phyloP scores from a whole-genome alignment of 2,329 filamentous ascomycete species.

The Cladosporium sphaerospermum region DNA sequence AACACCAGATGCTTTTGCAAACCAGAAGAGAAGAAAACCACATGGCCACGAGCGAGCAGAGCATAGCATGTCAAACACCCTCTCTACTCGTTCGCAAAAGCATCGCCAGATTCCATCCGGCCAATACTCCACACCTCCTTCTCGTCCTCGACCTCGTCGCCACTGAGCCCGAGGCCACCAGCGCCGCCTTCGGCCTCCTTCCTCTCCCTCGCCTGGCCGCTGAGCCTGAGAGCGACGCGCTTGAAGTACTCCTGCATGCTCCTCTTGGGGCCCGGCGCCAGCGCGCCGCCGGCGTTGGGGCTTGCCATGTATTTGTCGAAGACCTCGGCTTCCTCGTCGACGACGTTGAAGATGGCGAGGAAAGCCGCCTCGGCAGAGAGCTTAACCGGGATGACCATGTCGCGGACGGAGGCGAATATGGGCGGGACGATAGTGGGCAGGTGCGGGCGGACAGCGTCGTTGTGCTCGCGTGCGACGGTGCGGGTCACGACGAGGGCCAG shows the following conservation, averaged over 20 bases:
- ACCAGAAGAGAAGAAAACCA: too few relatives aligned
- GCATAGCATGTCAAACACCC: background rate
- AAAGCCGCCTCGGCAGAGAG: conserved; percentile 92
- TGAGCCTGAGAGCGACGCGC: conserved; percentile 76
- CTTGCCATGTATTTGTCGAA: conserved; percentile 87
- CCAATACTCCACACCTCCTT: conserved; percentile 94
- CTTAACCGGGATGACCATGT: conserved; percentile 90
- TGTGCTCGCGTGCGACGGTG: conserved; percentile 72
- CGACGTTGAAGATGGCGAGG: conserved; percentile 81
- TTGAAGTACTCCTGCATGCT: conserved; percentile 98
- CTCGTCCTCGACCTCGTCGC: conserved; percentile 91
- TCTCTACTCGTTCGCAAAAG: conserved; percentile 13
- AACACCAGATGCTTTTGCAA: background rate
- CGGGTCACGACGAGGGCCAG: conserved; percentile 81
- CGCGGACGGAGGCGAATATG: conserved; percentile 83
- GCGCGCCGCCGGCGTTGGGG: conserved; percentile 50
- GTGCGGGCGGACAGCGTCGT: conserved; percentile 76
- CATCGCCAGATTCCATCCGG: conserved; percentile 72
- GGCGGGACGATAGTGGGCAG: conserved; percentile 72
- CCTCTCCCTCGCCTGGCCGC: conserved; percentile 80
- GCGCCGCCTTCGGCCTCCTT: conserved; percentile 85
- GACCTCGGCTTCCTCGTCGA: conserved; percentile 75
- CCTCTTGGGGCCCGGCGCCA: conserved; percentile 69
- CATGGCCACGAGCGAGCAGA: too few relatives aligned
- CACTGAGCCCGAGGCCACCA: conserved; percentile 76